Evolutionary conservation across 2,329 filamentous ascomycete species (phyloP).

Genomic region (Beauveria asiatica): DNA sequence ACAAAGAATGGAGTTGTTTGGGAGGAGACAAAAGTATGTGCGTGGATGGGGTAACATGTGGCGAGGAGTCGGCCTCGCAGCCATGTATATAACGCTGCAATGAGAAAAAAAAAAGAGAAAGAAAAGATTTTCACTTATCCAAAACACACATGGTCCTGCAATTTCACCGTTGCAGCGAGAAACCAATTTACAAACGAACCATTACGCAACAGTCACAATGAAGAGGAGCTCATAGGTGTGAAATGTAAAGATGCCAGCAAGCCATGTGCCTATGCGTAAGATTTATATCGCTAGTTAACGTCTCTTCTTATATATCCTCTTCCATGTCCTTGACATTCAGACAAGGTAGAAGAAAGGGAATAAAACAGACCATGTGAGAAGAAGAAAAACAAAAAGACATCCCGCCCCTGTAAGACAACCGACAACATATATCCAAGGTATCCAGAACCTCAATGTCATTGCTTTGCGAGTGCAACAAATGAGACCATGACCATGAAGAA

Average conservation of each 20-base stretch:
- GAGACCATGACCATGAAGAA: not conserved
- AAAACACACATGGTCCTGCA: too few species aligned
- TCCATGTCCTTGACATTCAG: not conserved
- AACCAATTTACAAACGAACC: too few species aligned
- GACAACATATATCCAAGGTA: not conserved
- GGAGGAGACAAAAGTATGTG: not conserved
- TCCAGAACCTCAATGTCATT: not conserved
- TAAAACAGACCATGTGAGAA: not conserved
- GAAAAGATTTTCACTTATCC: too few species aligned
- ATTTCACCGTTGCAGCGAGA: too few species aligned
- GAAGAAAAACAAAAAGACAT: not conserved
- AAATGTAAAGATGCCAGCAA: not conserved
- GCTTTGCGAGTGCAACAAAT: too few species aligned
- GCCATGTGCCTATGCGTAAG: not conserved
- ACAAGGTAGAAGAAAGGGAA: constrained; percentile 9
- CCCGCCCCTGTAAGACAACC: not conserved
- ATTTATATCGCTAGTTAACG: not conserved
- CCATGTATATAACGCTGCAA: constrained; percentile 13
- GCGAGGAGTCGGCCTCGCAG: not conserved
- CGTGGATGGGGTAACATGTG: constrained; percentile 1
- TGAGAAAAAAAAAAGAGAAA: constrained; percentile 4
- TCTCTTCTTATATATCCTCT: not conserved
- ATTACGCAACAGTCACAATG: not conserved
- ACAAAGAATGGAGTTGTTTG: not conserved
- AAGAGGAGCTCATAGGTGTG: not conserved